phyloP scores from a whole-genome alignment of 352 stramenopile species.

The Pilasporangium apinafurcum region DNA sequence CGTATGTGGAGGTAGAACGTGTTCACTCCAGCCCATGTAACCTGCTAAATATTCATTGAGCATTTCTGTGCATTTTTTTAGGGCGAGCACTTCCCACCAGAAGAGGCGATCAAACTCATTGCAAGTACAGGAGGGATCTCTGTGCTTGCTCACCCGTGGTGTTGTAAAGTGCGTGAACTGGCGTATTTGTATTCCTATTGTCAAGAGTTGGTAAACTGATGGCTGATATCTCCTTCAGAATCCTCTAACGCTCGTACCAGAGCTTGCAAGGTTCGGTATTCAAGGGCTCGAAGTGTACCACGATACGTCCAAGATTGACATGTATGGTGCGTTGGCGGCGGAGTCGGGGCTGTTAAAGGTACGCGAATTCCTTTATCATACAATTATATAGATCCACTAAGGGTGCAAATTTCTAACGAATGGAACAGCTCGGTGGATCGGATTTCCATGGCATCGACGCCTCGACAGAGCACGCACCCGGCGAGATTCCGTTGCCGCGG shows the following conservation, averaged over 20 bases:
- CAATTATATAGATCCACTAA: neutral
- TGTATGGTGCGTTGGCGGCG: slow-evolving; percentile 68
- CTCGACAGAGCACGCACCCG: slow-evolving; percentile 55
- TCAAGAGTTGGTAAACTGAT: no score
- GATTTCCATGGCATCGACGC: slow-evolving; percentile 82
- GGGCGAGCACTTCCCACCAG: slow-evolving; percentile 78
- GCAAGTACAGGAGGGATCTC: slow-evolving; percentile 71
- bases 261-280: slow-evolving; percentile 68
- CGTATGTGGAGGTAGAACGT: slow-evolving; percentile 72
- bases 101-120: slow-evolving; percentile 84
- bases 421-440: slow-evolving; percentile 69
- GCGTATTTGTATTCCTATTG: neutral
- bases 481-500: slow-evolving; percentile 70
- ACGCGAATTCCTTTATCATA: neutral
- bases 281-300: slow-evolving; percentile 83
- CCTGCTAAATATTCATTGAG: neutral
- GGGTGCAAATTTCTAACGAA: neutral
- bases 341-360: slow-evolving; percentile 71
- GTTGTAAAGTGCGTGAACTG: slow-evolving; percentile 49
- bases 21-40: no score
- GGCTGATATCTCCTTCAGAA: slow-evolving; percentile 19
- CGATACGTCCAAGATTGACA: slow-evolving; percentile 73
- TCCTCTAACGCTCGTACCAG: slow-evolving; percentile 55
- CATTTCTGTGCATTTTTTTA: slow-evolving; percentile 10
- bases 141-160: slow-evolving; percentile 82